Base-by-base conservation (phyloP, 768 basidiomycete species). In the Omphalotus guepiniiformis region DNA sequence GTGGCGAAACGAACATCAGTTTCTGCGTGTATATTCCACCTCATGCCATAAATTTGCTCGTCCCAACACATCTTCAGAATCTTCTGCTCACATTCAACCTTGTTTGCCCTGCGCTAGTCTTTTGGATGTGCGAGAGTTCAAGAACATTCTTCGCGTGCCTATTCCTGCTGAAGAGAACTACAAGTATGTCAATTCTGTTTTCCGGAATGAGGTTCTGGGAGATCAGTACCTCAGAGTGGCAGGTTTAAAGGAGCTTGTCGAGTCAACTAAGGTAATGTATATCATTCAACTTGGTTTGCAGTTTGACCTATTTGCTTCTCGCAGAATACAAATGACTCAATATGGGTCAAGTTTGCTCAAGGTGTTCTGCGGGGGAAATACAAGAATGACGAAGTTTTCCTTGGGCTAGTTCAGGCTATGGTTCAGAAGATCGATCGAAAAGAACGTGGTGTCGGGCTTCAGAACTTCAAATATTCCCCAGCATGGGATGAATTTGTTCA, bases 391-490 rank as follows among this genome's bases (percentile, higher is more conserved):
- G 35, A 47, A 0, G 64, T 66, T 8, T 63, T 70, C 39, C 29
- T 52, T 6, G 65, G 59, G 1, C 44, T 70, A 0, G 38, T 71
- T 0, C 38, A 63, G n/a, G 71, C 65, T 0, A 57, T 69, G 42
- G 59, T 64, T 0, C 22, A 38, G 0, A 47, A 54, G 6, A 15
- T 30, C 0, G 68, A 70, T 12, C 41, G 55, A 1, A 51, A 65
- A 18, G 55, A 56, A 3, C 53, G 58, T 0, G 67, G 66, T 0
- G 55, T 61, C 1, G 67, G 66, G 0, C 53, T 57, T 47, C 67
- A 67, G 42, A 71, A 71, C 39, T 66, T 70, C 52, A 42, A 52
- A 3, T 70, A 69, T 49, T 42, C 61, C 1, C 65, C 66, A 1
- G 60, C 51, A 1, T 60, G 56, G 26, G 58, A 63, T 6, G 64